phyloP scores from a whole-genome alignment of 192 early-diverging fungal species.

The Pilaira anomala region DNA sequence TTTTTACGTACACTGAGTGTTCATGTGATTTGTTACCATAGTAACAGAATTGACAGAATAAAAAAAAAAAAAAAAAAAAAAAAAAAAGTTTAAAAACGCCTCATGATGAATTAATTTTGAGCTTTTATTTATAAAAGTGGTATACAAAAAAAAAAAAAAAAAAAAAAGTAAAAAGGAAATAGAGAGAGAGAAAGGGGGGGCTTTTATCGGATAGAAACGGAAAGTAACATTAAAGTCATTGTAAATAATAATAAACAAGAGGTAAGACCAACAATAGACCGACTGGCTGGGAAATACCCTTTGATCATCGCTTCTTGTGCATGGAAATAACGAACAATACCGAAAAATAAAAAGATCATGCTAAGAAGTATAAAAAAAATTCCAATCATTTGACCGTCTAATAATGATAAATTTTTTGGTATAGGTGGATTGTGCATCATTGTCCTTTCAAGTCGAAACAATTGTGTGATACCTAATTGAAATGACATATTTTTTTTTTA shows the following conservation, averaged over 20 bases:
- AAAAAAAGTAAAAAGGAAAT: background rate
- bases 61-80: background rate
- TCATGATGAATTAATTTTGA: background rate
- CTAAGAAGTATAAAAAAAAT: slow-evolving; percentile 60
- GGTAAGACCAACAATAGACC: slow-evolving; percentile 48
- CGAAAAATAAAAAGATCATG: slow-evolving; percentile 62
- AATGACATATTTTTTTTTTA: slow-evolving; percentile 31
- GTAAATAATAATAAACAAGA: slow-evolving; percentile 35
- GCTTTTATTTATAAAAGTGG: too few species aligned
- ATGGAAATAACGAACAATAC: slow-evolving; percentile 66
- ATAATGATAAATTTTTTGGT: background rate
- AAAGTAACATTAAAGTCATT: slow-evolving; percentile 37
- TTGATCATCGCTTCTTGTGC: slow-evolving; percentile 62
- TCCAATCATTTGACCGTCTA: slow-evolving; percentile 51
- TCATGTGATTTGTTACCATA: background rate
- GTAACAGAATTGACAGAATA: too few species aligned
- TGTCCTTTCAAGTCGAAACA: slow-evolving; percentile 28
- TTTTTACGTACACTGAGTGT: too few species aligned
- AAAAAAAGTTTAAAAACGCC: background rate
- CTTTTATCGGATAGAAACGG: slow-evolving; percentile 1
- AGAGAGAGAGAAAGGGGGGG: background rate
- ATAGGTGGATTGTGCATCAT: background rate
- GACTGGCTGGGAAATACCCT: slow-evolving; percentile 70
- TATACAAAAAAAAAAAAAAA: too few species aligned
- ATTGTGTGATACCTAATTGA: slow-evolving; percentile 35